Conservation (phyloP, 768 basidiomycete species). For the Pleurotus sapidus region DNA sequence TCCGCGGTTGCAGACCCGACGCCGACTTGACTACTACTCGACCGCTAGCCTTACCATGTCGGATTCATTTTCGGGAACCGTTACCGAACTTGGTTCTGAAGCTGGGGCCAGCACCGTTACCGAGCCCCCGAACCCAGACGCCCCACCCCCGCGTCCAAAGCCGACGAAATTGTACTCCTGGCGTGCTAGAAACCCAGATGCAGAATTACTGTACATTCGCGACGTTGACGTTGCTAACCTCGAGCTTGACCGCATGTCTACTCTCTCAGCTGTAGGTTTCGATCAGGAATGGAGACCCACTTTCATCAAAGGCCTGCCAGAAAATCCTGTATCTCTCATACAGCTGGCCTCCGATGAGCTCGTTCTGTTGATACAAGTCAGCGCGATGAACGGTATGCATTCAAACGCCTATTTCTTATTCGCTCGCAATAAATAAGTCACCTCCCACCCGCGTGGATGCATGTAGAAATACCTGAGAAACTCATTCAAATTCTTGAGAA, state of each 20-base stretch:
- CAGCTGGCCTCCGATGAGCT: conserved; percentile 60
- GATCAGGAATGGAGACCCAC: conserved; percentile 82
- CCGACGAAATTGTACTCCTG: conserved; percentile 36
- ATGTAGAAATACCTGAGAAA: conserved; percentile 48
- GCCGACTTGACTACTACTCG: neutral
- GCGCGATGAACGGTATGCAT: conserved; percentile 47
- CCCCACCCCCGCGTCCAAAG: conserved; percentile 1
- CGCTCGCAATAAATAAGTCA: neutral
- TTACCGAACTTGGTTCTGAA: too few species aligned
- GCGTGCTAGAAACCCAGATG: conserved; percentile 27
- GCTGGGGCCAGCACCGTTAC: neutral
- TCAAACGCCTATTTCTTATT: conserved; percentile 2
- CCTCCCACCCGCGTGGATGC: neutral
- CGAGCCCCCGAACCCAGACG: neutral
- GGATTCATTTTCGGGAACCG: too few species aligned
- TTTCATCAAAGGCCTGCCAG: conserved; percentile 44
- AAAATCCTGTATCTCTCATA: conserved; percentile 72
- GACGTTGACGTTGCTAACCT: conserved; percentile 12
- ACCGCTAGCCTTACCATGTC: too few species aligned
- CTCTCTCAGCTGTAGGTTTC: conserved; percentile 44
- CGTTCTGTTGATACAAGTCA: conserved; percentile 66
- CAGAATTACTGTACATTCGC: conserved; percentile 31
- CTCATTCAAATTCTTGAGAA: conserved; percentile 53
- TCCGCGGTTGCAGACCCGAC: too few species aligned
- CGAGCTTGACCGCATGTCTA: neutral